These are phyloP conservation scores for Phtheirospermum japonicum DNA, from an alignment of 257 asterid genomes.

Conservation along the genomic window DNA sequence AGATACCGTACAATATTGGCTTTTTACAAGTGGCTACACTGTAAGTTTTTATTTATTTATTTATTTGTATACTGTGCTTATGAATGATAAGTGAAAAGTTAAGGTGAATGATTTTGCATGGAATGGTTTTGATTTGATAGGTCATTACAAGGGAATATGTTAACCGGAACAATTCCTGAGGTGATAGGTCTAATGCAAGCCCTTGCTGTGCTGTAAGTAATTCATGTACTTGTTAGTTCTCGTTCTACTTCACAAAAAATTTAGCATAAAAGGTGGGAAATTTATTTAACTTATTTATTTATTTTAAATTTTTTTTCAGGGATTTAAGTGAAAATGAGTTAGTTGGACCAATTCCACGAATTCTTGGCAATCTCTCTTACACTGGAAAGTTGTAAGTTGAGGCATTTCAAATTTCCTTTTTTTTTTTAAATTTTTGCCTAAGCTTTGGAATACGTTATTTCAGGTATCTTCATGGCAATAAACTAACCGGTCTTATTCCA, in stretches of 20 bases:
- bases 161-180: constrained; percentile 89
- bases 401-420: not conserved
- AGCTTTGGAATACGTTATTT: constrained; percentile 4
- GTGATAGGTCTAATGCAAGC: constrained; percentile 99
- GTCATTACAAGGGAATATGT: constrained; percentile 90
- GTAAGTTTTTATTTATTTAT: constrained; percentile 52
- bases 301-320: constrained; percentile 43
- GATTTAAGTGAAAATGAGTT: constrained; percentile 91
- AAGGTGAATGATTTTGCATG: too few relatives aligned
- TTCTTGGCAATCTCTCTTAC: constrained; percentile 88
- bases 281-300: not conserved
- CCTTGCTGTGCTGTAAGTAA: constrained; percentile 90
- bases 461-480: constrained; percentile 99
- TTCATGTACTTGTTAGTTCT: constrained; percentile 2
- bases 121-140: constrained; percentile 37
- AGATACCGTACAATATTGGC: constrained; percentile 93
- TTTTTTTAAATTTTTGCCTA: not conserved
- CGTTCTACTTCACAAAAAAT: not conserved
- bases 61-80: too few relatives aligned
- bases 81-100: too few relatives aligned
- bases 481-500: constrained; percentile 81
- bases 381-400: constrained; percentile 90
- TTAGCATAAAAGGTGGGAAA: not conserved
- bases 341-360: constrained; percentile 82
- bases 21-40: constrained; percentile 97